Evolutionary conservation across 139 green algal genomes (phyloP), one percentile per base, ranked within the genome.

Genomic region (Spirogloea muscicola): DNA sequence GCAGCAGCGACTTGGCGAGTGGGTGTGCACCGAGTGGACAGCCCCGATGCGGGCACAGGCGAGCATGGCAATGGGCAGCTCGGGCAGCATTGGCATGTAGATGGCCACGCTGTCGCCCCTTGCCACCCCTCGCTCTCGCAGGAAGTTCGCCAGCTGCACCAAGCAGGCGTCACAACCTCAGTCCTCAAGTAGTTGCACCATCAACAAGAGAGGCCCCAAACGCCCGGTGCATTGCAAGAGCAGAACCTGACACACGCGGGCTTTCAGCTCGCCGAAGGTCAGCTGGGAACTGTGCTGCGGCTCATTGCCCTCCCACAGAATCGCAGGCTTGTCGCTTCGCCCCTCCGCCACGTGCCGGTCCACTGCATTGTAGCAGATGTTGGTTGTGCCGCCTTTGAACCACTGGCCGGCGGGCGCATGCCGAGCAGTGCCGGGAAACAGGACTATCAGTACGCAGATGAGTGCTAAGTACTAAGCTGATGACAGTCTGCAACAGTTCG

Each of bases 41-140:
- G 64, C 68, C 18, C 93, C 93, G 63, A 98, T 92, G 68, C 93
- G 89, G 2, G 91, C 92, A 77, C 94, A 98, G n/a, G 94, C 94
- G 43, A 98, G 83, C 76, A 86, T 86, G 25, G 82, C 65, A 37
- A 85, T 87, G 13, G 92, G 92, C 57, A 98, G 88, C 86, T 98
- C 89, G 13, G 83, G 58, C n/a, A 96, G 66, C 94, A 98, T 98
- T 63, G 94, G 94, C 88, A 98, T 91, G 88, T 98, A 98, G 71
- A 97, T 90, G 36, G 88, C 90, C 37, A 98, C 94, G 61, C 10
- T 42, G 60, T 87, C 82, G 13, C 94, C 94, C 84, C 91, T 91
- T 58, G 85, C 82, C 29, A 98, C 86, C 34, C 93, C 93, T 38
- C 85, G 58, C 39, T 69, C 81, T 51, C 88, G 89, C 72, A 98